phyloP scores from a whole-genome alignment of 495 filamentous ascomycete species.

The Neurospora tetraspora region DNA sequence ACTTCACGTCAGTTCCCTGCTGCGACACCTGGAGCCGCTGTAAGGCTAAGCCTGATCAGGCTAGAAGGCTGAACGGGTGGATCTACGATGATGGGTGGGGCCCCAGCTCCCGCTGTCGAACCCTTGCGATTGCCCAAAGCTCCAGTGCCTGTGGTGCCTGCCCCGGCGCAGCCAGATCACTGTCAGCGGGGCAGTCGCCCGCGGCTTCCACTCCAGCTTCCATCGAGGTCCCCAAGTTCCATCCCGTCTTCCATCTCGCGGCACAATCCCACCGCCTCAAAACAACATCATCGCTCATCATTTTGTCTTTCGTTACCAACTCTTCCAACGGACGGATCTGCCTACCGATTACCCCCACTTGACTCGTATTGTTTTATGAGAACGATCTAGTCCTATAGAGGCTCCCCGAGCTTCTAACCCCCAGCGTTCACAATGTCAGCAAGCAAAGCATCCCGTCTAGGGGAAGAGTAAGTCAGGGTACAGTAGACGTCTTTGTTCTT shows the following conservation, averaged over 20 bases:
- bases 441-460: constrained; percentile 81
- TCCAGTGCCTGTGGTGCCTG: neutral
- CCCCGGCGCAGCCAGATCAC: neutral
- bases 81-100: neutral
- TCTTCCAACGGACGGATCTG: neutral
- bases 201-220: neutral
- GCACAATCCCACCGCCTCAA: constrained; percentile 13
- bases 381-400: neutral
- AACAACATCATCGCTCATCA: neutral
- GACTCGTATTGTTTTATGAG: neutral
- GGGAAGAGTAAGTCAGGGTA: constrained; percentile 76
- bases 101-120: neutral
- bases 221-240: neutral
- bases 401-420: neutral
- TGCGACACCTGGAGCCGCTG: neutral
- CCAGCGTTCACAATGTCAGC: constrained; percentile 52
- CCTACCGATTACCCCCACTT: neutral
- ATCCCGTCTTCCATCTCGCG: neutral
- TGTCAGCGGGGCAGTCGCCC: neutral
- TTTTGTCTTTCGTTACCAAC: neutral
- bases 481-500: neutral
- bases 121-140: neutral
- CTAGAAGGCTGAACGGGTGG: neutral
- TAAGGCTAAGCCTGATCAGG: neutral
- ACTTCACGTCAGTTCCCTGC: neutral